These are phyloP conservation scores for Daldinia sp. DNA, from an alignment of 2,329 filamentous ascomycete genomes.

Conservation along the genomic window DNA sequence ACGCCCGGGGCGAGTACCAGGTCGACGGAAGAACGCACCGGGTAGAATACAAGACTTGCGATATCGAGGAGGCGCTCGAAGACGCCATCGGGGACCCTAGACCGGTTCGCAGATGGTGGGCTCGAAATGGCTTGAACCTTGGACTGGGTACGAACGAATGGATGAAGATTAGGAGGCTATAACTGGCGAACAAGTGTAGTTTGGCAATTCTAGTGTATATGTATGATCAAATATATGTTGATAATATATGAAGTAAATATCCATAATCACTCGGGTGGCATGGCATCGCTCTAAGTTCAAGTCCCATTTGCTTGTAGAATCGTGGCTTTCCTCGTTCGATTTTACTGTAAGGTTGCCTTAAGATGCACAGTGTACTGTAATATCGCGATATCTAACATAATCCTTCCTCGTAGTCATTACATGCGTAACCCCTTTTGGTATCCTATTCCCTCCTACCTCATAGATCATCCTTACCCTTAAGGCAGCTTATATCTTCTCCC, in stretches of 20 bases:
- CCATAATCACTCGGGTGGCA: background rate
- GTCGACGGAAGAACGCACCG: slow-evolving; percentile 70
- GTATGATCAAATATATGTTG: background rate
- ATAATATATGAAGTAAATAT: slow-evolving; percentile 8
- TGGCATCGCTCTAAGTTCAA: background rate
- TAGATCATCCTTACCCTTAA: background rate
- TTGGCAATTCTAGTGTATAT: slow-evolving; percentile 5
- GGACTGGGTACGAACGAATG: slow-evolving; percentile 87
- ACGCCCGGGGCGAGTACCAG: slow-evolving; percentile 65
- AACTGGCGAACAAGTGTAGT: slow-evolving; percentile 3
- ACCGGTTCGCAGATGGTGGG: slow-evolving; percentile 88
- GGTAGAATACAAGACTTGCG: slow-evolving; percentile 94
- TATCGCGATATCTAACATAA: background rate
- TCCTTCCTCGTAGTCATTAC: background rate
- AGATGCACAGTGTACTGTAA: background rate
- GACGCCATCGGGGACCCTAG: slow-evolving; percentile 83
- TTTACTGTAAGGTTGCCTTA: background rate
- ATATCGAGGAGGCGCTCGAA: slow-evolving; percentile 94
- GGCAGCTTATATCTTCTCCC: slow-evolving; percentile 62
- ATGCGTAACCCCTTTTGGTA: slow-evolving; percentile 5
- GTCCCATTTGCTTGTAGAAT: background rate
- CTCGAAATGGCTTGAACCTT: slow-evolving; percentile 82
- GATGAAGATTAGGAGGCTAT: slow-evolving; percentile 85
- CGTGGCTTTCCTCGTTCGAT: background rate
- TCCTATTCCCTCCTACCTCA: slow-evolving; percentile 1